A percentile compares a stretch with the other conserved stretches of the same genome.
Evolutionary conservation across 116 monocot genomes (phyloP).

Genomic region (Phalaenopsis hybrid): DNA sequence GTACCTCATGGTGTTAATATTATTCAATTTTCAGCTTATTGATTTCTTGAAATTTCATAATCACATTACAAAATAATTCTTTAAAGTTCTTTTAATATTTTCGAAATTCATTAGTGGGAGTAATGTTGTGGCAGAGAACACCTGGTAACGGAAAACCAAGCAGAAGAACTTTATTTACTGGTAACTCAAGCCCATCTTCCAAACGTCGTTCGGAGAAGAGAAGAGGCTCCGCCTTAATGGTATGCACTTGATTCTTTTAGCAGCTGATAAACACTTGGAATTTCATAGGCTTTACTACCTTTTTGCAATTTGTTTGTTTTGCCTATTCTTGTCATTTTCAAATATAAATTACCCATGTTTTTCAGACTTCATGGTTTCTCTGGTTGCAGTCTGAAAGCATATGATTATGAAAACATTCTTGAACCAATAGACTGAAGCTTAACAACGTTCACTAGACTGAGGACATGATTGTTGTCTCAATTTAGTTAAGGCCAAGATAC

Average conservation of each 20-base stretch:
- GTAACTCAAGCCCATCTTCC: conserved; percentile 17
- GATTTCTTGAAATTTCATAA: neutral
- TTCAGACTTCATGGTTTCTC: neutral
- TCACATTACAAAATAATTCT: neutral
- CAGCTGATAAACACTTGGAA: no score
- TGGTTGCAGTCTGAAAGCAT: neutral
- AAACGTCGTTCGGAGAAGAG: conserved; percentile 42
- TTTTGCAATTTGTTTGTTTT: no score
- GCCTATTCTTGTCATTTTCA: neutral
- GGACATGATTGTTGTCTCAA: neutral
- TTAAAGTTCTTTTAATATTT: no score
- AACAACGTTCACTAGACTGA: neutral
- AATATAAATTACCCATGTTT: neutral
- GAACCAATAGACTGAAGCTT: neutral
- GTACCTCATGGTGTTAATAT: neutral
- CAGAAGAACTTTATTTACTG: conserved; percentile 28
- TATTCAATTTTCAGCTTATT: neutral
- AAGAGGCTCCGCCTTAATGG: conserved; percentile 28
- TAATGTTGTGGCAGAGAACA: conserved; percentile 25
- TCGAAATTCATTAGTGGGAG: neutral
- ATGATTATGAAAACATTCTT: neutral
- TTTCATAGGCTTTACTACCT: no score
- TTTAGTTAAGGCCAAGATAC: neutral
- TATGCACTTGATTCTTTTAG: conserved; percentile 6
- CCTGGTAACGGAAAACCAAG: conserved; percentile 23